Base-by-base conservation (phyloP, 2,329 filamentous ascomycete genomes). In the Fusarium tjaetaba region DNA sequence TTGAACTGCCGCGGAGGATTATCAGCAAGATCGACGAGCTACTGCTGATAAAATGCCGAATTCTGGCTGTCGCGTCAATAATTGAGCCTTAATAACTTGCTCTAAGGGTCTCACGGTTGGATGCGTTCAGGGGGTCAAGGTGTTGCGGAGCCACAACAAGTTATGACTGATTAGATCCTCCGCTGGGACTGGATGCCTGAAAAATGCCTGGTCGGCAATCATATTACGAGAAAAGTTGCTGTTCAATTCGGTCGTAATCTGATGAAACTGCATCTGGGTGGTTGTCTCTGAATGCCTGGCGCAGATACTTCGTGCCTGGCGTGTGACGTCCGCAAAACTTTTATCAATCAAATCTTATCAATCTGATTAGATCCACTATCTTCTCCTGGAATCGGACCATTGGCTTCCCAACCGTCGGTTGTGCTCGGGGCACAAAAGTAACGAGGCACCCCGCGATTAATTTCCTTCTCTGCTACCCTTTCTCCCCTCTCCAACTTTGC, bases 291-390 rank as follows among this genome's bases (percentile, higher is more conserved):
- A 38, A 43, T 75, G 72, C 72, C 69, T 74, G 74, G 72, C 74
- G 56, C n/a, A 42, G 7, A 28, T 51, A 13, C 15, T 45, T 48
- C 28, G 16, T 77, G 76, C 75, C 76, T 77, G 72, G 76, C 74
- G 70, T 62, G 68, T 52, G 59, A 51, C 53, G 49, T 56, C 67
- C 58, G 71, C 72, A 68, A 76, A 76, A 73, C 71, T 81, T 81
- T 84, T 83, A 84, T 84, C 82, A 84, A 84, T 84, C 82, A 79
- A 81, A 85, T 85, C 84, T 85, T 84, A 85, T 85, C 84, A 85
- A 85, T 85, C 84, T 78, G 79, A 84, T 84, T 80, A 80, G 76
- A 71, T 75, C 79, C 80, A 80, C 78, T 73, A 63, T 75, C 62
- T 65, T 77, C 79, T 82, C 79, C 78, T 81, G 74, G 74, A 76